A percentile compares a stretch with the other conserved stretches of the same genome.
These are phyloP conservation scores for Phytophthora syringae DNA, from an alignment of 352 stramenopile species.

Conservation along the genomic window DNA sequence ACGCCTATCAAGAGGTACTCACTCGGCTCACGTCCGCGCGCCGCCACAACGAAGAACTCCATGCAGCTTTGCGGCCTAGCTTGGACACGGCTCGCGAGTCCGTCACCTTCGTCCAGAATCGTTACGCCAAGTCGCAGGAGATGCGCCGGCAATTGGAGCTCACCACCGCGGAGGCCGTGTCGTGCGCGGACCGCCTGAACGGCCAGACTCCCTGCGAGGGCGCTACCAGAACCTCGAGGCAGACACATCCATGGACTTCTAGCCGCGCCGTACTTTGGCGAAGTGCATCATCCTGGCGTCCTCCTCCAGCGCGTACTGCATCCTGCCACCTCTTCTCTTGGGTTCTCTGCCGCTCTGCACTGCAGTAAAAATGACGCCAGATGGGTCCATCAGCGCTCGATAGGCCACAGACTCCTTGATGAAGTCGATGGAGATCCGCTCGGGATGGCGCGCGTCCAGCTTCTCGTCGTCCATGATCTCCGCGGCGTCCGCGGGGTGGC, in stretches of 20 bases:
- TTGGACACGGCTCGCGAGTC: no score
- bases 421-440: slow-evolving; percentile 60
- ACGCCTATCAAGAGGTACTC: no score
- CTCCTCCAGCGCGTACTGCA: slow-evolving; percentile 46
- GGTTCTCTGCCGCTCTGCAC: neutral
- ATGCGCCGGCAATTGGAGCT: no score
- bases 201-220: no score
- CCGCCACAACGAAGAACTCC: no score
- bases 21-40: no score
- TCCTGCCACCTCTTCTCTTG: slow-evolving; percentile 4
- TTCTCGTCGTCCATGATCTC: slow-evolving; percentile 51
- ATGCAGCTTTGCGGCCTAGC: no score
- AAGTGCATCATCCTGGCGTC: slow-evolving; percentile 61
- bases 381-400: slow-evolving; percentile 39
- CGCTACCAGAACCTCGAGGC: no score
- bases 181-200: no score
- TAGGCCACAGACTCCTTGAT: slow-evolving; percentile 53
- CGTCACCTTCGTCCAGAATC: no score
- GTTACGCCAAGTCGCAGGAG: no score
- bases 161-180: no score
- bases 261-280: slow-evolving; percentile 27
- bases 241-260: slow-evolving; percentile 33
- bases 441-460: slow-evolving; percentile 24
- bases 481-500: slow-evolving; percentile 9
- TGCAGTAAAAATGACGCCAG: slow-evolving; percentile 22